These are phyloP conservation scores for Hymenoscyphus fructigenus DNA, from an alignment of 2,329 filamentous ascomycete species.

Conservation along the genomic window DNA sequence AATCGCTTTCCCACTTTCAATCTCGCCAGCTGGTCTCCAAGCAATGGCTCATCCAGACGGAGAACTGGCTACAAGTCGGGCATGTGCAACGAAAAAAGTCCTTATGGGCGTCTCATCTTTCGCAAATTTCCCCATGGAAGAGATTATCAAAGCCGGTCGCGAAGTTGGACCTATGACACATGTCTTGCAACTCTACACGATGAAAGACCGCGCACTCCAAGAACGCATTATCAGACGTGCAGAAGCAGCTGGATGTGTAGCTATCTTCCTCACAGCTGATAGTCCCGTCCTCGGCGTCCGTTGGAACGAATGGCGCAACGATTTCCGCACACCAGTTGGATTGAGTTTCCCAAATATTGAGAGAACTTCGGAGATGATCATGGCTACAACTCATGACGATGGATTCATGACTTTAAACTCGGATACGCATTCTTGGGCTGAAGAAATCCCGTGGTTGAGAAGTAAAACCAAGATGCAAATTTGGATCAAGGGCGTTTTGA, in stretches of 20 bases:
- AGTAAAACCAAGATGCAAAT: slow-evolving; percentile 49
- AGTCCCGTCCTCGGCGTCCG: slow-evolving; percentile 23
- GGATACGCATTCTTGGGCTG: slow-evolving; percentile 42
- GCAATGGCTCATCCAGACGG: slow-evolving; percentile 52
- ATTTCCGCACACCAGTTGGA: slow-evolving; percentile 46
- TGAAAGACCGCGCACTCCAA: slow-evolving; percentile 46
- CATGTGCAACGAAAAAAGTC: slow-evolving; percentile 47
- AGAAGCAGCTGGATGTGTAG: slow-evolving; percentile 26
- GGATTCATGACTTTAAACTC: slow-evolving; percentile 20
- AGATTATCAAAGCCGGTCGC: slow-evolving; percentile 42
- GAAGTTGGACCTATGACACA: slow-evolving; percentile 34
- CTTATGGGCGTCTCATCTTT: slow-evolving; percentile 43
- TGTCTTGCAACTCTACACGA: slow-evolving; percentile 52
- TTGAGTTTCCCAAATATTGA: slow-evolving; percentile 27
- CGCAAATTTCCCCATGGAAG: slow-evolving; percentile 44
- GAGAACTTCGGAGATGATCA: slow-evolving; percentile 18
- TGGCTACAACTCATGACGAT: slow-evolving; percentile 27
- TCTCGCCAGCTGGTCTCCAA: slow-evolving; percentile 48
- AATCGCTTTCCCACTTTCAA: slow-evolving; percentile 43
- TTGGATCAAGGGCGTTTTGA: slow-evolving; percentile 49
- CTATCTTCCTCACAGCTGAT: slow-evolving; percentile 31
- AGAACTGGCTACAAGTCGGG: slow-evolving; percentile 51
- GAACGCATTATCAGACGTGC: slow-evolving; percentile 24
- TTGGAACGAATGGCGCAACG: slow-evolving; percentile 28
- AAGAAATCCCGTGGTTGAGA: slow-evolving; percentile 51